These are phyloP conservation scores for Misopates orontium DNA, from an alignment of 257 asterid genomes.

Conservation along the genomic window DNA sequence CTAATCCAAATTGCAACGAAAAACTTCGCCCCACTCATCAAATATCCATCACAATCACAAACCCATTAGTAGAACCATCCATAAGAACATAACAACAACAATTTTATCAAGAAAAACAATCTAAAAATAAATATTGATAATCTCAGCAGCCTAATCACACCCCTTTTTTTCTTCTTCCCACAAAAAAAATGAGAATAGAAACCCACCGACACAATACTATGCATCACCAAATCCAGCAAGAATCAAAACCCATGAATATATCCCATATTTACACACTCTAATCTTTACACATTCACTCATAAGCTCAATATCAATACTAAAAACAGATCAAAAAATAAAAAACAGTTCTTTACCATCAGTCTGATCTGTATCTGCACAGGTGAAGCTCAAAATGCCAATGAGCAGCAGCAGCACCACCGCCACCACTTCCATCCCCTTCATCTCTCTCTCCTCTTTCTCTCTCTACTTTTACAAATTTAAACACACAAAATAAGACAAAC, in stretches of 20 bases:
- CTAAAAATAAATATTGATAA: not conserved
- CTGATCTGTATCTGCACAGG: conserved; percentile 65
- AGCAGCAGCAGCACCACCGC: conserved; percentile 43
- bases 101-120: not conserved
- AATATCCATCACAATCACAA: conserved; percentile 10
- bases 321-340: not conserved
- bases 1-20: not conserved
- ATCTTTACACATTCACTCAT: no score
- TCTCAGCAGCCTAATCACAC: no score
- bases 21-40: not conserved
- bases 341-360: conserved; percentile 44
- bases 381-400: conserved; percentile 46
- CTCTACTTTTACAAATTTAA: no score
- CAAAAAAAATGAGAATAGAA: no score
- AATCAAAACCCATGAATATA: not conserved
- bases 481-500: not conserved
- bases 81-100: no score
- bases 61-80: conserved; percentile 11
- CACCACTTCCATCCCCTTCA: conserved; percentile 36
- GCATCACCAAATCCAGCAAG: conserved; percentile 5
- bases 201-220: no score
- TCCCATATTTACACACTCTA: not conserved
- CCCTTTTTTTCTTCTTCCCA: no score
- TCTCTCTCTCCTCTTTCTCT: conserved; percentile 6
- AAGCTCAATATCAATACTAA: conserved; percentile 8